Evolutionary conservation across 1,284 basidiomycete species (phyloP).

Genomic region (Anthracocystis setariae): DNA sequence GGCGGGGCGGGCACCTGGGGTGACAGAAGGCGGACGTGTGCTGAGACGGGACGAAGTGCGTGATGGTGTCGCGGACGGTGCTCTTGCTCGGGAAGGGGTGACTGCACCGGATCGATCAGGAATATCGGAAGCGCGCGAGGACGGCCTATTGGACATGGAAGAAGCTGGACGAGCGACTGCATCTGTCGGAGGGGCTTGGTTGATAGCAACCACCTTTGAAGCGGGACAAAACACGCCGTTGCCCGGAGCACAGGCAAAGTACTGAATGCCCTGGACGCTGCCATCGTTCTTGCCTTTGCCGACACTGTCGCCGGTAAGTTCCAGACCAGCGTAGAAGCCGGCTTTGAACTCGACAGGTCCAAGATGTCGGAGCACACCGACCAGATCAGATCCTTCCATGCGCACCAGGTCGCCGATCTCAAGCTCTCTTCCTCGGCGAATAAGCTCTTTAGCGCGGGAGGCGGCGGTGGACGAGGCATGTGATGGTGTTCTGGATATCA

Average conservation of each 20-base stretch:
- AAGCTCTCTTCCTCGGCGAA: constrained; percentile 41
- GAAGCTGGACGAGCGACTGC: constrained; percentile 63
- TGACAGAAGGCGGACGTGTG: constrained; percentile 42
- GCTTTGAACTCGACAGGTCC: constrained; percentile 58
- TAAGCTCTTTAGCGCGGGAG: constrained; percentile 28
- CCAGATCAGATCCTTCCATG: constrained; percentile 53
- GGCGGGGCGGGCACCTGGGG: constrained; percentile 35
- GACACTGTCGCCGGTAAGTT: constrained; percentile 58
- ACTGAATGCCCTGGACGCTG: constrained; percentile 81
- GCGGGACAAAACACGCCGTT: constrained; percentile 91
- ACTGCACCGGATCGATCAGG: constrained; percentile 30
- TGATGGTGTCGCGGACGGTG: constrained; percentile 42
- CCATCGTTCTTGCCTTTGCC: constrained; percentile 98
- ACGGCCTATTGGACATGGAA: constrained; percentile 55
- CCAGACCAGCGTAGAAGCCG: constrained; percentile 63
- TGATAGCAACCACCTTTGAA: constrained; percentile 74
- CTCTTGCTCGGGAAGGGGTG: constrained; percentile 41
- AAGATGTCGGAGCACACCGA: constrained; percentile 62
- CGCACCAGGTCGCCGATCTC: constrained; percentile 61
- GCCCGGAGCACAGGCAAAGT: constrained; percentile 84
- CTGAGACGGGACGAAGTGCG: constrained; percentile 43
- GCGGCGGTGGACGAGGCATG: constrained; percentile 41
- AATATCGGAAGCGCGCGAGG: constrained; percentile 43
- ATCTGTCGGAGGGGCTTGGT: constrained; percentile 48
- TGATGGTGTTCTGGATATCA: constrained; percentile 25